These are phyloP conservation scores for Eutypa lata DNA, from an alignment of 2,329 filamentous ascomycete species.

Conservation along the genomic window DNA sequence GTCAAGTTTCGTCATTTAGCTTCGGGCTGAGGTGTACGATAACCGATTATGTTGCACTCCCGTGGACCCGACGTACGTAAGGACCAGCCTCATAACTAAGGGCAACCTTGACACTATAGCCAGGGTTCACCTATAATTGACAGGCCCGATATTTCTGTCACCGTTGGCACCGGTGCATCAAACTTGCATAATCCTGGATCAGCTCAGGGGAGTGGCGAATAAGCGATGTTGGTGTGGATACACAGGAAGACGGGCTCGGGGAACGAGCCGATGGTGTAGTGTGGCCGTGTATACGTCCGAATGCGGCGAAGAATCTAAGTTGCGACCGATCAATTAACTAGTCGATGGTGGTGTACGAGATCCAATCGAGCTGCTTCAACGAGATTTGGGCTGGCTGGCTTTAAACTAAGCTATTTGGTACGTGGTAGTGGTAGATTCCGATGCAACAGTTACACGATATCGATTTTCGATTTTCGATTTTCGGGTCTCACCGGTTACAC, in stretches of 20 bases:
- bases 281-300: background rate
- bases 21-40: too few relatives aligned
- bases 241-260: background rate
- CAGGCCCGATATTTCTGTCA: background rate
- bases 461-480: background rate
- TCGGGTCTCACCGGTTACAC: background rate
- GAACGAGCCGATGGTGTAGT: background rate
- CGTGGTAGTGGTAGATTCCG: too few relatives aligned
- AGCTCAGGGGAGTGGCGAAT: background rate
- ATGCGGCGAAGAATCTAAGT: too few relatives aligned
- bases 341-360: too few relatives aligned
- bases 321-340: too few relatives aligned
- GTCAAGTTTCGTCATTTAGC: too few relatives aligned
- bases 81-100: background rate
- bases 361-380: too few relatives aligned
- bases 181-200: background rate
- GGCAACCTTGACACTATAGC: background rate
- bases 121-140: background rate
- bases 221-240: background rate
- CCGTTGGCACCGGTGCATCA: background rate
- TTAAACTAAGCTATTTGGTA: too few relatives aligned
- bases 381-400: too few relatives aligned
- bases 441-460: too few relatives aligned
- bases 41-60: too few relatives aligned
- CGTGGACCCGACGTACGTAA: too few relatives aligned